Evolutionary conservation across 2,329 filamentous ascomycete genomes (phyloP).

Genomic region (Neofusicoccum ribis): DNA sequence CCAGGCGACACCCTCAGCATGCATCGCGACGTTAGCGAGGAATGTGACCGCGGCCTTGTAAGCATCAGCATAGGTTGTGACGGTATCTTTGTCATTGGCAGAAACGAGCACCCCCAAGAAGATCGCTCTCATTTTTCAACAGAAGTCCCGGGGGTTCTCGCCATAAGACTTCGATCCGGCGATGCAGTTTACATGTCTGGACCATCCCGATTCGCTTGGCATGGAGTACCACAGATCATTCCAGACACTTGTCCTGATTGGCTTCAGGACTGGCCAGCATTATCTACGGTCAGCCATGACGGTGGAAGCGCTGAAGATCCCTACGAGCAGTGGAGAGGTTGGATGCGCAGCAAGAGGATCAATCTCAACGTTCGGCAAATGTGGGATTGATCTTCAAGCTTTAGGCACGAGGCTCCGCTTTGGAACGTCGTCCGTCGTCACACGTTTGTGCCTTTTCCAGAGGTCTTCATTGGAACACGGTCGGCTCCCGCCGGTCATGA

Average conservation of each 20-base stretch:
- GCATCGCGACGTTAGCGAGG: constrained; percentile 91
- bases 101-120: constrained; percentile 53
- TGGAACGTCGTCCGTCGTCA: too few species aligned
- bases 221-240: constrained; percentile 87
- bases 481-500: too few species aligned
- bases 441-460: too few species aligned
- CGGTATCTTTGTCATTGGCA: constrained; percentile 80
- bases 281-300: constrained; percentile 18
- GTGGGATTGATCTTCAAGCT: constrained; percentile 49
- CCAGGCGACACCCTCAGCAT: constrained; percentile 89
- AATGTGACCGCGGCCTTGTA: constrained; percentile 73
- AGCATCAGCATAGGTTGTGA: constrained; percentile 91
- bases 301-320: constrained; percentile 25
- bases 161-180: constrained; percentile 74
- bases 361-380: constrained; percentile 95
- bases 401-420: too few species aligned
- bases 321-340: constrained; percentile 74
- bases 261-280: constrained; percentile 71
- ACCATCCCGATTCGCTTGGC: constrained; percentile 84
- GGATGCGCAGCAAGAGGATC: constrained; percentile 85
- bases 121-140: constrained; percentile 27
- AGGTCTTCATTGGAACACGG: too few species aligned
- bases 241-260: constrained; percentile 75
- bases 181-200: constrained; percentile 90
- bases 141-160: constrained; percentile 38